Percentiles rank a stretch among this genome's conserved stretches.
Evolutionary conservation across 225 moss, liverwort and hornwort species (phyloP).

Genomic region (Polytrichum commune): DNA sequence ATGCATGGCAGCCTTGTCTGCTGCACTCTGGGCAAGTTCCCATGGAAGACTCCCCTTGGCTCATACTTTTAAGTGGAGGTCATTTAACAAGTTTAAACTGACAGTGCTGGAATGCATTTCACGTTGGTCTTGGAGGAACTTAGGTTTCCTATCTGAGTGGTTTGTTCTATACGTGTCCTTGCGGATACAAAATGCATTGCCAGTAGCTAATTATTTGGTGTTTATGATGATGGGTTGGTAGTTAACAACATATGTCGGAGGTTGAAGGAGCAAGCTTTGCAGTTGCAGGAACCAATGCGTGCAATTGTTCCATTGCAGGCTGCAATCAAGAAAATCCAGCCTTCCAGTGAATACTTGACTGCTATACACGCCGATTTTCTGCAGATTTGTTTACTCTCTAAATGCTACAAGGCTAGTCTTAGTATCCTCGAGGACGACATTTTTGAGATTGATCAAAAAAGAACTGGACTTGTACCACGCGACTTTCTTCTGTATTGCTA

Average conservation of each 20-base stretch:
- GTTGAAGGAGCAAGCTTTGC: slow-evolving; percentile 88
- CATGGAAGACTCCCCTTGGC: too few species aligned
- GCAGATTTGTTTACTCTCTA: slow-evolving; percentile 79
- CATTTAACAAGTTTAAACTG: too few species aligned
- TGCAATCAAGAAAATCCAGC: slow-evolving; percentile 90
- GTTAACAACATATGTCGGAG: slow-evolving; percentile 84
- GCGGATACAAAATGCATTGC: too few species aligned
- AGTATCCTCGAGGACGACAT: slow-evolving; percentile 90
- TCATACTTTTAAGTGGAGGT: too few species aligned
- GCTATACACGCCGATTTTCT: slow-evolving; percentile 94
- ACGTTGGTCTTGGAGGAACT: too few species aligned
- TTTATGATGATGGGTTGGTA: slow-evolving; percentile 30
- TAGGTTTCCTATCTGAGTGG: too few species aligned
- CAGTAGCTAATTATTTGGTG: neutral
- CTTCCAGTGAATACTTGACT: slow-evolving; percentile 87
- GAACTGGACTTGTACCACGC: slow-evolving; percentile 82
- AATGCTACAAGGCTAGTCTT: slow-evolving; percentile 88
- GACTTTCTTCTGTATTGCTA: slow-evolving; percentile 98
- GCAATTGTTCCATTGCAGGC: slow-evolving; percentile 74
- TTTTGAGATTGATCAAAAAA: slow-evolving; percentile 97
- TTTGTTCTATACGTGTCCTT: too few species aligned
- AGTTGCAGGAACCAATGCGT: slow-evolving; percentile 71
- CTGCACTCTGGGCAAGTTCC: too few species aligned
- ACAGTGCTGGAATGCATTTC: too few species aligned
- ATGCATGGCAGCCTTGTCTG: too few species aligned